These are phyloP conservation scores for Fomes fomentarius DNA, from an alignment of 1,284 basidiomycete genomes.

Conservation along the genomic window DNA sequence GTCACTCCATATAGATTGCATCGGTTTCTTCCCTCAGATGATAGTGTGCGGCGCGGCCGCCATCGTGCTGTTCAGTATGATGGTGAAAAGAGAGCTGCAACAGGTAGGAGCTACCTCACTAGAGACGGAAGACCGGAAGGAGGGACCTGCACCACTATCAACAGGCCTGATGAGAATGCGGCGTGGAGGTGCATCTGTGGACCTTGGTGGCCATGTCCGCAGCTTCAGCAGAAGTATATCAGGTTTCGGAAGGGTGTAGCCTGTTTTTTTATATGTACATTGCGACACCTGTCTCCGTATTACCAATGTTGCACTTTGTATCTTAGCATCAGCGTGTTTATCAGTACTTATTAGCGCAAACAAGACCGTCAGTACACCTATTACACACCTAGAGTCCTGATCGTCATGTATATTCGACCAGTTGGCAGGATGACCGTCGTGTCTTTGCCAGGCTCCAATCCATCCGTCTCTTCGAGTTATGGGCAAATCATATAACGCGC, in stretches of 20 bases:
- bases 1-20: constrained; percentile 41
- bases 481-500: too few relatives aligned
- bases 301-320: too few relatives aligned
- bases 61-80: constrained; percentile 45
- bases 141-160: constrained; percentile 26
- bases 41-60: constrained; percentile 45
- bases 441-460: too few relatives aligned
- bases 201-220: constrained; percentile 18
- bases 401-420: too few relatives aligned
- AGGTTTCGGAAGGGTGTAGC: not conserved
- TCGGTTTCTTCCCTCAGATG: constrained; percentile 63
- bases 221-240: constrained; percentile 13
- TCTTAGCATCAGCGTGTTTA: not conserved
- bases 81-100: constrained; percentile 46
- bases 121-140: constrained; percentile 19
- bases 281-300: not conserved
- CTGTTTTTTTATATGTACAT: not conserved
- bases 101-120: constrained; percentile 3
- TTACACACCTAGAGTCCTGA: too few relatives aligned
- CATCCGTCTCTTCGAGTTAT: too few relatives aligned
- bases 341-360: too few relatives aligned
- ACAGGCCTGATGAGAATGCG: constrained; percentile 27
- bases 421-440: too few relatives aligned
- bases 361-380: too few relatives aligned
- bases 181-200: constrained; percentile 21